Percentiles rank a stretch among this genome's conserved stretches.
Conservation (phyloP, 176 grass and related monocot genomes). For the Lolium rigidum region DNA sequence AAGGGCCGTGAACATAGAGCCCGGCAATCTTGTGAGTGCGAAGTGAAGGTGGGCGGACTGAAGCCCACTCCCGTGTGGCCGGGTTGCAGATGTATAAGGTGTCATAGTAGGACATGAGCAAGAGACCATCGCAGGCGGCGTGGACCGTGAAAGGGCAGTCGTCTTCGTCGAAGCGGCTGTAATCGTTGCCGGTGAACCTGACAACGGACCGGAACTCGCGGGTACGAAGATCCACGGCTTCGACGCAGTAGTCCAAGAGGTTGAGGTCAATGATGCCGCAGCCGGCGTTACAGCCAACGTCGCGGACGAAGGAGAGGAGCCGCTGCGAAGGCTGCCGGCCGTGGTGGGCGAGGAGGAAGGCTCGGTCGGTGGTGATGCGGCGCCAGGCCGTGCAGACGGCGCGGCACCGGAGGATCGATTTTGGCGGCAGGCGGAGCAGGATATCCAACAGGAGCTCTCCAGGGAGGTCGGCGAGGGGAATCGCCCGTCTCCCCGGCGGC, state of each 20-base stretch:
- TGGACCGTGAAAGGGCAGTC: background rate
- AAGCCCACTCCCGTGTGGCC: constrained; percentile 35
- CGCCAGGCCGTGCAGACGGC: constrained; percentile 33
- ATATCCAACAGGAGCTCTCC: constrained; percentile 30
- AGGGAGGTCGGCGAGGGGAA: background rate
- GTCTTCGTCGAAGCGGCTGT: background rate
- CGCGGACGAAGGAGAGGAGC: constrained; percentile 15
- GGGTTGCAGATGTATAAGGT: constrained; percentile 41
- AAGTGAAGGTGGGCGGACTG: background rate
- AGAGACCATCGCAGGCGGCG: constrained; percentile 39
- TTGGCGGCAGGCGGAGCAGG: constrained; percentile 23
- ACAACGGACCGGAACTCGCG: constrained; percentile 22
- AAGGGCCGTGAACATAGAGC: background rate
- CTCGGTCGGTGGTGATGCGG: background rate
- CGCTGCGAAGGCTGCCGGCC: constrained; percentile 17
- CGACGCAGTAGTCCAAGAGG: constrained; percentile 19
- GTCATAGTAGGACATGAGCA: constrained; percentile 15
- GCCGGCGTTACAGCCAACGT: background rate
- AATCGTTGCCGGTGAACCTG: constrained; percentile 1
- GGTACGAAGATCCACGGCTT: constrained; percentile 2
- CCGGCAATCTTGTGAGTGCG: background rate
- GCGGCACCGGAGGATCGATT: constrained; percentile 17
- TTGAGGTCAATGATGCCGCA: background rate
- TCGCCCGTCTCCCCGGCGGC: background rate
- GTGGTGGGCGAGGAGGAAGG: constrained; percentile 36